phyloP scores from a whole-genome alignment of 768 basidiomycete genomes.

The Pisolithus tinctorius region DNA sequence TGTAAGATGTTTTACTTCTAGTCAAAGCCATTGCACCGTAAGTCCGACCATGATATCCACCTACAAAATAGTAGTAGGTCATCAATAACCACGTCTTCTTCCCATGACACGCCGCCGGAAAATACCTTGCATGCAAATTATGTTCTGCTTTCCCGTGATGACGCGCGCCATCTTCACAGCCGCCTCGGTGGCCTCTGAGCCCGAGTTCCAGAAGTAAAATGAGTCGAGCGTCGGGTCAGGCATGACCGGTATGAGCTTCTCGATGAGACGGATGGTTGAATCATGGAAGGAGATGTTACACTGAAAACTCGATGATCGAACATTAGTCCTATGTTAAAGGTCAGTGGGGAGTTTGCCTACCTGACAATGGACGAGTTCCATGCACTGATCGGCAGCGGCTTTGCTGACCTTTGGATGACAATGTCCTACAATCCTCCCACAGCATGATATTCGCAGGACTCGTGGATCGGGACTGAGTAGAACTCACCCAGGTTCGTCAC shows the following conservation, averaged over 20 bases:
- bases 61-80: conserved; percentile 24
- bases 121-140: conserved; percentile 85
- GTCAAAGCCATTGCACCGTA: conserved; percentile 92
- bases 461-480: not conserved
- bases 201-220: conserved; percentile 98
- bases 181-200: conserved; percentile 88
- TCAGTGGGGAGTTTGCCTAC: conserved; percentile 31
- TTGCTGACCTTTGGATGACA: conserved; percentile 82
- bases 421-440: conserved; percentile 48
- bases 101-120: not conserved
- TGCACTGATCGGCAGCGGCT: conserved; percentile 85
- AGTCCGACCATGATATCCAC: conserved; percentile 88
- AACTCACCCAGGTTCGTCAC: conserved; percentile 73
- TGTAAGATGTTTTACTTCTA: conserved; percentile 90
- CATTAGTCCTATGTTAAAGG: not conserved
- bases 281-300: conserved; percentile 85
- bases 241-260: conserved; percentile 82
- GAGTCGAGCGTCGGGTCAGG: conserved; percentile 86
- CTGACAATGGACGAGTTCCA: conserved; percentile 72
- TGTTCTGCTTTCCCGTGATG: conserved; percentile 76
- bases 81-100: not conserved
- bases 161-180: conserved; percentile 81
- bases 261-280: conserved; percentile 82
- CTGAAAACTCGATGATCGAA: conserved; percentile 34
- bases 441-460: not conserved